Base-by-base conservation (phyloP, 2,329 filamentous ascomycete genomes). In the Aspergillus tamarii region DNA sequence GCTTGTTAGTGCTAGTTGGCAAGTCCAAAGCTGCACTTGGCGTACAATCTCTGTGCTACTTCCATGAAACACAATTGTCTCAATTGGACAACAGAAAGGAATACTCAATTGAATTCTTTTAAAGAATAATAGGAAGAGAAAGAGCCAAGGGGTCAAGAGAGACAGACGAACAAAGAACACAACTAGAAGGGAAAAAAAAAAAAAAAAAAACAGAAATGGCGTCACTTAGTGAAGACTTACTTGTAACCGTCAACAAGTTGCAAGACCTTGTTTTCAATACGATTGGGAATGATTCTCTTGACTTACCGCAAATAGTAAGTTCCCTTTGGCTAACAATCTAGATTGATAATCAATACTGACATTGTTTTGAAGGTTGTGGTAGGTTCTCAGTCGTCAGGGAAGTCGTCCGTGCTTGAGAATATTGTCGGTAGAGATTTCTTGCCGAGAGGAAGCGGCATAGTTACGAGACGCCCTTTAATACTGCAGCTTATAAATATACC, bases 211-310 rank as follows among this genome's bases (percentile, higher is more conserved):
- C 32, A 60, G 77, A 67, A n/a, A 99, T 98, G 95, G 91, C 95
- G 77, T 89, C 94, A 75, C 89, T 99, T 74, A 94, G 95, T 77
- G 95, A 99, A 81, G 94, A 99, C 82, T 85, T 99, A 81, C 88
- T 99, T 78, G 89, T 88, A 72, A 96, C 93, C 69, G 95, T 99
- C 83, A 99, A 99, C 85, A 96, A 96, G 85, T 86, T 99, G 75
- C 95, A 99, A 82, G 95, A 98, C 81, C 83, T 99, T 76, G 95
- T 99, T 76, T 99, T 99, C 85, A 99, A 99, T 83, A 99, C 95
- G 71, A 99, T 99, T 80, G 95, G 95, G 81, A 98, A 94, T 84
- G 95, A 99, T 81, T 98, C 94, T 59, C 87, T 99, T 66, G 95
- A 99, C 81, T 84, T 99, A 63, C 95, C 95, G 64, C 95, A 99